These are phyloP conservation scores for Trametes maxima DNA, from an alignment of 768 basidiomycete species.

Conservation along the genomic window DNA sequence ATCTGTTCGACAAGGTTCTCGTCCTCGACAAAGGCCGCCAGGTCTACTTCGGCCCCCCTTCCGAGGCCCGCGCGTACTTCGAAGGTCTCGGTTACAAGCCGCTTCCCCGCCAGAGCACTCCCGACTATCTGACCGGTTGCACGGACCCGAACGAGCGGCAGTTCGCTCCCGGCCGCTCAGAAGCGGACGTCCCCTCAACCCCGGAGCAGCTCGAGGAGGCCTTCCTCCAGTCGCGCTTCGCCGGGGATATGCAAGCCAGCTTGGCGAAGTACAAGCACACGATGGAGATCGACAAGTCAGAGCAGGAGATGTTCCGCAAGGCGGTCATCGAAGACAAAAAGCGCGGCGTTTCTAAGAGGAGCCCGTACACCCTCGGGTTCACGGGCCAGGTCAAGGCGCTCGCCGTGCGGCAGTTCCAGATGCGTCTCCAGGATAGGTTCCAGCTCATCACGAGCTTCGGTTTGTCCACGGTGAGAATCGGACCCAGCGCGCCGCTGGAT, in stretches of 20 bases:
- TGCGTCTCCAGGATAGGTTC: constrained; percentile 74
- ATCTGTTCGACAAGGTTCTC: constrained; percentile 85
- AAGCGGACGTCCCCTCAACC: constrained; percentile 61
- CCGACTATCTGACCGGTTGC: constrained; percentile 84
- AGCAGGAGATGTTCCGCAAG: constrained; percentile 76
- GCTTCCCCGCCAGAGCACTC: constrained; percentile 80
- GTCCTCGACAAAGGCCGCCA: constrained; percentile 81
- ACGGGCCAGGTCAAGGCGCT: constrained; percentile 71
- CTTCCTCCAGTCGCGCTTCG: constrained; percentile 53
- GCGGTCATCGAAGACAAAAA: constrained; percentile 80
- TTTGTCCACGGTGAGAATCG: constrained; percentile 52
- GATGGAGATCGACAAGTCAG: constrained; percentile 61
- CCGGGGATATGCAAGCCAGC: constrained; percentile 44
- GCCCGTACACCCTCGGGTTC: constrained; percentile 84
- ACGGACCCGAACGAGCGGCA: constrained; percentile 87
- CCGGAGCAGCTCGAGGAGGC: constrained; percentile 69
- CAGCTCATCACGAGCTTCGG: constrained; percentile 72
- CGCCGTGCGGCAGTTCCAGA: constrained; percentile 72
- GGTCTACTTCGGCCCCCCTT: constrained; percentile 77
- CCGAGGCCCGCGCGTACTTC: constrained; percentile 79
- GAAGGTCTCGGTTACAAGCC: constrained; percentile 70
- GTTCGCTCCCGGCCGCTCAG: constrained; percentile 64
- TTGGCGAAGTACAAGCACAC: constrained; percentile 56
- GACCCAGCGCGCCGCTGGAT: constrained; percentile 25
- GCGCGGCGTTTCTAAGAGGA: constrained; percentile 72